Evolutionary conservation across 1,284 basidiomycete genomes (phyloP).

Genomic region (Cryptococcus floricola): DNA sequence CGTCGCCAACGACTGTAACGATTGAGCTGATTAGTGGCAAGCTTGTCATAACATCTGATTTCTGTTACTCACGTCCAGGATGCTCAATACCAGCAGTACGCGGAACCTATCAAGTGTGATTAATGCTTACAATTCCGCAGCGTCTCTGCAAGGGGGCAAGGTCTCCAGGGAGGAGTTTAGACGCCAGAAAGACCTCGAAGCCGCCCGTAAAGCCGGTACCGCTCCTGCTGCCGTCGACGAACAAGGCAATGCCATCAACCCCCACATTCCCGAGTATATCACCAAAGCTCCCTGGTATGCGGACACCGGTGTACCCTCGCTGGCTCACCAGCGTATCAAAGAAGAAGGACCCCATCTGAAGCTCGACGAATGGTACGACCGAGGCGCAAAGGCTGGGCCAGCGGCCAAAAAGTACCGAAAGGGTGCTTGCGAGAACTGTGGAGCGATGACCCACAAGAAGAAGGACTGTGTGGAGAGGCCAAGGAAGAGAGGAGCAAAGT

Average conservation of each 20-base stretch:
- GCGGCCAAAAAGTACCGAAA: constrained; percentile 94
- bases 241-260: constrained; percentile 92
- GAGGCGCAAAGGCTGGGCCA: constrained; percentile 78
- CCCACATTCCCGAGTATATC: constrained; percentile 96
- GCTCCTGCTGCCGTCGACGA: constrained; percentile 92
- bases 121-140: constrained; percentile 13
- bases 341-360: constrained; percentile 61
- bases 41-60: no score
- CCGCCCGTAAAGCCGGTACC: constrained; percentile 93
- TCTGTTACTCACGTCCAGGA: constrained; percentile 2
- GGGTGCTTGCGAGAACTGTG: constrained; percentile 98
- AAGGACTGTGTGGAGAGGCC: constrained; percentile 94
- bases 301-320: constrained; percentile 79
- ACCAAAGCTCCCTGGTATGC: constrained; percentile 98
- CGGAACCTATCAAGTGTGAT: neutral
- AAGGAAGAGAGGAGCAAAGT: constrained; percentile 92
- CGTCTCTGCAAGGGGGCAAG: constrained; percentile 58
- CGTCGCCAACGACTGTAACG: no score
- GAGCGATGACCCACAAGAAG: constrained; percentile 88
- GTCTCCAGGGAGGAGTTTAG: constrained; percentile 90
- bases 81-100: constrained; percentile 20
- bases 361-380: constrained; percentile 87
- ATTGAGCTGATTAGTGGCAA: no score
- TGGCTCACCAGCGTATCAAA: constrained; percentile 87
- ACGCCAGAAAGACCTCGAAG: constrained; percentile 91